Evolutionary conservation across 768 basidiomycete genomes (phyloP), one percentile per base, ranked within the genome.

Genomic region (Trametes elegans): DNA sequence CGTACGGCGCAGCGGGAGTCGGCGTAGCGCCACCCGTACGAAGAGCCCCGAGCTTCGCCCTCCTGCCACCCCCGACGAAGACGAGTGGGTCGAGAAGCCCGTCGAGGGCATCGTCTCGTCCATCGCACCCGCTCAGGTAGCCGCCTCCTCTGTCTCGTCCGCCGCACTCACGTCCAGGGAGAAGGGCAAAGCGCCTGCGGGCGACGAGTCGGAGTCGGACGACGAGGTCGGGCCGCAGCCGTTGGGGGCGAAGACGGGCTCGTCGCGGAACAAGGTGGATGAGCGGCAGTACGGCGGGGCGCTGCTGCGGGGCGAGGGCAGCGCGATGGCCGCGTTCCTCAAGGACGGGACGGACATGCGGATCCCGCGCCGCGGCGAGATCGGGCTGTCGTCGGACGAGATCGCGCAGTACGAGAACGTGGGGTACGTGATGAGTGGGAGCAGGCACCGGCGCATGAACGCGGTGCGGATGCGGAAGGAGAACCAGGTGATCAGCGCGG

Each of bases 401-500:
- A 99, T 99, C 61, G 93, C 87, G 6, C 69, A 80, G 67, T 98
- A 81, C 72, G 97, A 99, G 75, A 66, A 77, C 21, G 89, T 88
- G 7, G 97, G 97, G 16, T 99, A 97, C 70, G 97, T 99, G 42
- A 99, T 98, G 97, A 93, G 90, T 63, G 97, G 96, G 40, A 90
- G 85, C 64, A 76, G 96, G 58, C 94, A 99, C 71, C 82, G 90
- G 60, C 81, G 93, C 71, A 99, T 99, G 97, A 99, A 98, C 63
- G 96, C 97, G 0, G 96, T 99, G 39, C 90, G 97, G 57, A 90
- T 99, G 85, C 78, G 96, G 67, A 98, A 98, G 79, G 97, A 99
- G 77, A 98, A 99, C 75, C 97, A 99, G 74, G 95, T 98, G 60
- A 99, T 99, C 68, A 92, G 88, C 64, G 94, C 96, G 1, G 97